A percentile compares a stretch with the other conserved stretches of the same genome.
Conservation (phyloP, 139 green algal genomes). For the Closterium sp. region DNA sequence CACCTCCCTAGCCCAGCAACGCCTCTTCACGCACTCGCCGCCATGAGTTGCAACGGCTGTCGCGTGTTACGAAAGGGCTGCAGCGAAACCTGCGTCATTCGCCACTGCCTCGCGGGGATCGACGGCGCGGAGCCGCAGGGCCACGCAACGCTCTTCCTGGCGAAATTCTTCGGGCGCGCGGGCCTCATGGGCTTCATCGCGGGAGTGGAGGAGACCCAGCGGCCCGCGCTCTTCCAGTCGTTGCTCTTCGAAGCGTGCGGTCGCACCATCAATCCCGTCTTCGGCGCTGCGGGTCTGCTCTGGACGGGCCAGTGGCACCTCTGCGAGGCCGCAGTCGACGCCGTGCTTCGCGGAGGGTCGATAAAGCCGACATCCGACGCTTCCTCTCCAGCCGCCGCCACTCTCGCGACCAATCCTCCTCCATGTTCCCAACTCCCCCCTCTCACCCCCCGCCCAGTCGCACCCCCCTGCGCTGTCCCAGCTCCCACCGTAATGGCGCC, state of each 20-base stretch:
- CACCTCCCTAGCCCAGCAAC: too few relatives aligned
- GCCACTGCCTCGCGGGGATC: constrained; percentile 33
- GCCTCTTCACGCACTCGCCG: background rate
- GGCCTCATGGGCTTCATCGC: constrained; percentile 45
- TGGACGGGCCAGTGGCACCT: constrained; percentile 41
- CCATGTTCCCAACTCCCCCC: background rate
- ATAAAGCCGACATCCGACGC: background rate
- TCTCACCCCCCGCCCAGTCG: background rate
- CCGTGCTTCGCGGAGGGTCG: constrained; percentile 36
- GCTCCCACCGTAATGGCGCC: background rate
- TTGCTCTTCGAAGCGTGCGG: constrained; percentile 50
- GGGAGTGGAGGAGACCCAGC: constrained; percentile 28
- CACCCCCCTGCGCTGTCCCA: background rate
- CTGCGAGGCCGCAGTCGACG: constrained; percentile 45
- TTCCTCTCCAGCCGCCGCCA: background rate
- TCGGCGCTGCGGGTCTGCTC: constrained; percentile 31
- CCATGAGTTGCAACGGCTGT: constrained; percentile 50
- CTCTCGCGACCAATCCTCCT: background rate
- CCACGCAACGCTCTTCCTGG: constrained; percentile 48
- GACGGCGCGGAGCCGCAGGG: constrained; percentile 47
- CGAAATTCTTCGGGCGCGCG: constrained; percentile 50
- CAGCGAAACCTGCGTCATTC: constrained; percentile 35
- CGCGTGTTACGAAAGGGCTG: constrained; percentile 49
- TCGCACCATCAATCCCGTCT: constrained; percentile 49
- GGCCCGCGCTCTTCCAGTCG: constrained; percentile 48